These are phyloP conservation scores for Carallia pectinifolia DNA, from an alignment of 345 rosid species.

Conservation along the genomic window DNA sequence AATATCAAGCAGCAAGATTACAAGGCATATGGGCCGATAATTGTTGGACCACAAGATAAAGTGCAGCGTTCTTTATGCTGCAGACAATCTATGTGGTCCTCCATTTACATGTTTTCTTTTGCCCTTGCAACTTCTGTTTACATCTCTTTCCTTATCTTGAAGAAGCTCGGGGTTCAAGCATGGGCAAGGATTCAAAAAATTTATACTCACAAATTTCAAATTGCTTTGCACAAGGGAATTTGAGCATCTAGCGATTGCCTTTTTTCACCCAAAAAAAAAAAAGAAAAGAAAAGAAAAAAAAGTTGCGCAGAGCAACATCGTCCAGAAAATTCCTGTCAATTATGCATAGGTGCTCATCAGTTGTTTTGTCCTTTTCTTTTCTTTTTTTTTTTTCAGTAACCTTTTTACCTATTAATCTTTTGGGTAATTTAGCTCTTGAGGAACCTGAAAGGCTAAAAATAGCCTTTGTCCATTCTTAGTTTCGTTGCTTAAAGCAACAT, in stretches of 20 bases:
- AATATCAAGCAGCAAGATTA: neutral
- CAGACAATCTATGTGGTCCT: neutral
- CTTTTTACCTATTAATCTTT: too few relatives aligned
- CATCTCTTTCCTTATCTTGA: neutral
- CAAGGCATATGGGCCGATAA: neutral
- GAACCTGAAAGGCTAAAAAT: too few relatives aligned
- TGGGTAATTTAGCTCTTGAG: too few relatives aligned
- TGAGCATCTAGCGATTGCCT: constrained; percentile 2
- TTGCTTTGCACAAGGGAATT: neutral
- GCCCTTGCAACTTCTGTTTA: neutral
- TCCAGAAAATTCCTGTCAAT: neutral
- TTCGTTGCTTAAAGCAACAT: constrained; percentile 5
- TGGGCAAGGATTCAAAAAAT: constrained; percentile 13
- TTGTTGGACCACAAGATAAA: neutral
- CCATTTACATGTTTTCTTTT: neutral
- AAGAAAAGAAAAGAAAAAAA: too few relatives aligned
- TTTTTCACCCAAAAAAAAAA: too few relatives aligned
- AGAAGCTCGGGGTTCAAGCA: constrained; percentile 8
- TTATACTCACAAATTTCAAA: neutral
- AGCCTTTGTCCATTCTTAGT: neutral
- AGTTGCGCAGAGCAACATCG: neutral
- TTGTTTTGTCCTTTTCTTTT: neutral
- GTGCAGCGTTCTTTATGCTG: neutral
- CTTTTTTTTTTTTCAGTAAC: neutral
- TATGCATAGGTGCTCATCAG: neutral